These are phyloP conservation scores for Boletus sp. DNA, from an alignment of 1,284 basidiomycete genomes.

Conservation along the genomic window DNA sequence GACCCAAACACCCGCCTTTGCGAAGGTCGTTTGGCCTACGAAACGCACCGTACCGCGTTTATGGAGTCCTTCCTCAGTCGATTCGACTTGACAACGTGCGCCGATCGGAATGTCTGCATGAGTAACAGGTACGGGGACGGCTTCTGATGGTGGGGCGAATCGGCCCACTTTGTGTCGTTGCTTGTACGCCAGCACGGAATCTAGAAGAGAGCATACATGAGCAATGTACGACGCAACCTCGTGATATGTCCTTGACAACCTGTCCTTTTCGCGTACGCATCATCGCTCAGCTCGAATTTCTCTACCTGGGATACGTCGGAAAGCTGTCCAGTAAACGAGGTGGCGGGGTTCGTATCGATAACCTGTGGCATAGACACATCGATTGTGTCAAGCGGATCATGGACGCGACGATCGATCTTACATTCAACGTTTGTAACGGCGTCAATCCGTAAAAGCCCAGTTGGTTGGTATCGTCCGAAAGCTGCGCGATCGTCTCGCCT, in stretches of 20 bases:
- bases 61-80: slow-evolving; percentile 64
- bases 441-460: slow-evolving; percentile 73
- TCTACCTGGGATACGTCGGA: slow-evolving; percentile 85
- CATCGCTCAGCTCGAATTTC: slow-evolving; percentile 87
- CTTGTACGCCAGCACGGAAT: slow-evolving; percentile 90
- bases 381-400: background rate
- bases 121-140: slow-evolving; percentile 8
- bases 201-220: slow-evolving; percentile 40
- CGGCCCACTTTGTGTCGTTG: slow-evolving; percentile 87
- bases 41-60: slow-evolving; percentile 84
- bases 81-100: slow-evolving; percentile 80
- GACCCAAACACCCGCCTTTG: slow-evolving; percentile 74
- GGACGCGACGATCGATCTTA: slow-evolving; percentile 31
- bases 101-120: slow-evolving; percentile 54
- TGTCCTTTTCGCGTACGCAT: slow-evolving; percentile 77
- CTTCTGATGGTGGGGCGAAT: slow-evolving; percentile 56
- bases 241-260: slow-evolving; percentile 45
- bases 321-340: slow-evolving; percentile 74
- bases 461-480: slow-evolving; percentile 66
- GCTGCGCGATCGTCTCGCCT: slow-evolving; percentile 48
- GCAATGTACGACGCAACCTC: background rate
- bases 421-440: slow-evolving; percentile 75
- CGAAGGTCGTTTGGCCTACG: slow-evolving; percentile 81
- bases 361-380: slow-evolving; percentile 49
- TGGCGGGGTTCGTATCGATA: slow-evolving; percentile 73